Evolutionary conservation across 208 protist genomes (phyloP), one percentile per base, ranked within the genome.

Genomic region (Wallacemonas sp.): DNA sequence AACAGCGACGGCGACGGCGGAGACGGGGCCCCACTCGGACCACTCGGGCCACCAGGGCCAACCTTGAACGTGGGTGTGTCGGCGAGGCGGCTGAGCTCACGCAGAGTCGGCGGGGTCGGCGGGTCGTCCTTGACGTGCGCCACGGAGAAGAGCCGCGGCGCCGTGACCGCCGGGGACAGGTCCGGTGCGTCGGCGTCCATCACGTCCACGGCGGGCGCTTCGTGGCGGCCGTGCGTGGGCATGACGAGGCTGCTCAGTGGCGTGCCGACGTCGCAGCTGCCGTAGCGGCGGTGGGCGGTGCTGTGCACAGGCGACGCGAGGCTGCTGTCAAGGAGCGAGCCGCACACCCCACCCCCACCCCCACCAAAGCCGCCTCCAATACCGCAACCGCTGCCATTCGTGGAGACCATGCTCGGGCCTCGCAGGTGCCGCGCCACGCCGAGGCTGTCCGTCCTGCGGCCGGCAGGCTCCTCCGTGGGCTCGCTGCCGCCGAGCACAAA

Each of bases 61-160:
- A 25, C 38, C 52, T 10, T 11, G 16, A 46, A 5, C 1, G 54
- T 54, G 0, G 72, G 38, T 12, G 55, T 78, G 39, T 36, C 64
- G 23, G 57, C 67, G 1, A 83, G 63, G 5, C 57, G 49, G 44
- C 75, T 76, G 14, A 89, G 69, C 46, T 78, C 65, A 0, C 78
- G 80, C 33, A 89, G 20, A 18, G 74, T 79, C 28, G 70, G 72
- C 0, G 88, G 88, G 18, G 82, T 91, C 16, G 63, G 29, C 36
- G 81, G 84, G 46, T 85, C 85, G 20, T 14, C 71, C 10, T 59
- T 54, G 18, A 48, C 74, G 74, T 91, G 81, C 23, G 87, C 83
- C 38, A 82, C 67, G 66, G 81, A 90, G 72, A 94, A 91, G 12
- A 94, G 70, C 14, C 84, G 81, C 32, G 70, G 50, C 12, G 57